phyloP scores from a whole-genome alignment of 2,329 filamentous ascomycete species.

The Colletotrichum destructivum region DNA sequence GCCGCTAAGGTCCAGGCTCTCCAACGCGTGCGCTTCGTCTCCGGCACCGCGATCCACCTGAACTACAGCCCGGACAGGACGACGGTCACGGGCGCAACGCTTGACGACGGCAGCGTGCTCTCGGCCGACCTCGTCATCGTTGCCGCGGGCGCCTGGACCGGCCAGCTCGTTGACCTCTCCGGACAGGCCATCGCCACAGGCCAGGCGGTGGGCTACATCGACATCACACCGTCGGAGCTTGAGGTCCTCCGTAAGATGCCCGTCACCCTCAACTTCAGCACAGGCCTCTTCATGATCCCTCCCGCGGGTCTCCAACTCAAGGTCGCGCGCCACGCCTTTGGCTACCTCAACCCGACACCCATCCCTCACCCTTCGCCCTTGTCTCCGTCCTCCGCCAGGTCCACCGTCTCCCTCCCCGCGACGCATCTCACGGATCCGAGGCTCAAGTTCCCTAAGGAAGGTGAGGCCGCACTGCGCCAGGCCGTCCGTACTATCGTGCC shows the following conservation, averaged over 20 bases:
- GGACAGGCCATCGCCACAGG: conserved; percentile 86
- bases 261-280: conserved; percentile 79
- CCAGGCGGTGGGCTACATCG: conserved; percentile 84
- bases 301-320: conserved; percentile 76
- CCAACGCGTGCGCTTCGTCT: conserved; percentile 69
- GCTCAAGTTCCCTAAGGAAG: conserved; percentile 71
- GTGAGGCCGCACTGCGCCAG: conserved; percentile 71
- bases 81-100: conserved; percentile 64
- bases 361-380: conserved; percentile 47
- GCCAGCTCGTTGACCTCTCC: conserved; percentile 81
- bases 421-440: conserved; percentile 66
- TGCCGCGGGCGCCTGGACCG: conserved; percentile 91
- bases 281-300: conserved; percentile 82
- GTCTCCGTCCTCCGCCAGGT: conserved; percentile 16
- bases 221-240: conserved; percentile 81
- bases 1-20: conserved; percentile 68
- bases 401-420: conserved; percentile 55
- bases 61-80: conserved; percentile 48
- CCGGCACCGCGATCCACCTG: conserved; percentile 62
- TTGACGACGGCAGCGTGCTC: conserved; percentile 65
- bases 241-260: conserved; percentile 75
- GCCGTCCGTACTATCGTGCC: conserved; percentile 75
- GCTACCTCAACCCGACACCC: conserved; percentile 71
- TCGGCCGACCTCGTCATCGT: conserved; percentile 82
- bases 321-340: conserved; percentile 78